Evolutionary conservation across 345 rosid species (phyloP), one percentile per base, ranked within the genome.

Genomic region (Eucalyptus dawsonii): DNA sequence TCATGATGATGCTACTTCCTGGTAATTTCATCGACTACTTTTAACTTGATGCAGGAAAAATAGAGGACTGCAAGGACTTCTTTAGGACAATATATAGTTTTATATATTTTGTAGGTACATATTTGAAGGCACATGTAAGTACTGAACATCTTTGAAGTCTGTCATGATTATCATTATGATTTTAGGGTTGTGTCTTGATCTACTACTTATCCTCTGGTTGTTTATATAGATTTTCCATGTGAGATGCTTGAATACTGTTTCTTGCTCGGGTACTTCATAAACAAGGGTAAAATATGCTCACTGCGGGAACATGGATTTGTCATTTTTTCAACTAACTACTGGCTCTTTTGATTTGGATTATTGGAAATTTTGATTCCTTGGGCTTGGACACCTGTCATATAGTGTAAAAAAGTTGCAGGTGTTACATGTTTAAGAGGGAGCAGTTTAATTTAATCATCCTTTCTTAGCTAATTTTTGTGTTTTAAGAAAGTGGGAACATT

Each of bases 61-160:
- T 92, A 49, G 94, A 93, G 87, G 93, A 88, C 10, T 89, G 93
- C 60, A 93, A 89, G 92, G 91, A 94, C 21, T 93, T 95, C 89
- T 95, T 94, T 87, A 24, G 94, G 91, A 93, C 94, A 16, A 4
- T 93, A 12, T 95, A 95, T 91, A 90, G 88, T 88, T 94, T 92
- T 89, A 93, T 95, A 34, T 95, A 95, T 90, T 50, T 91, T 27
- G 42, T 95, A 29, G 97, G 96, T 89, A 95, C 96, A 92, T 94
- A 93, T 91, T 88, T 95, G 96, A 95, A 95, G 94, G 96, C 95
- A 16, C 93, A 95, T 87, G 97, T 95, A 93, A 95, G 95, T 92
- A 80, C 90, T 88, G 45, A 11, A 65, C 3, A 40, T 80, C 50
- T 69, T 45, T 86, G 34, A 50, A 88, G 54, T 69, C 87, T 62